Evolutionary conservation across 345 rosid genomes (phyloP).

Genomic region (Heritiera fomes): DNA sequence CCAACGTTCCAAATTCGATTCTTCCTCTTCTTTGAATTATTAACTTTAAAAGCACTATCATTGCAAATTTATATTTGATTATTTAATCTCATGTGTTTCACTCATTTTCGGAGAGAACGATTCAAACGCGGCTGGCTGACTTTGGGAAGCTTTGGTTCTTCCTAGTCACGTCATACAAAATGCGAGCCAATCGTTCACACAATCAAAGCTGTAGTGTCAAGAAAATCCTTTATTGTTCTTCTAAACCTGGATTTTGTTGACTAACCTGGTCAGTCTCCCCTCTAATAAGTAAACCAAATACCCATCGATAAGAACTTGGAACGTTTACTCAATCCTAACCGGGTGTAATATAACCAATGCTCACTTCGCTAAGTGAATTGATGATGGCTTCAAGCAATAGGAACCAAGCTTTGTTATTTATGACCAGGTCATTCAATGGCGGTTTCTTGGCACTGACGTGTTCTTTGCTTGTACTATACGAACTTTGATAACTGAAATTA

Average conservation of each 20-base stretch:
- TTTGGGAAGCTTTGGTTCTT: neutral
- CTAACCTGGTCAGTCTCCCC: neutral
- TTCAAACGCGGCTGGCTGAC: conserved; percentile 19
- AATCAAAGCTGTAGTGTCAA: neutral
- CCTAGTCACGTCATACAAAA: neutral
- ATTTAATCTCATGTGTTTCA: neutral
- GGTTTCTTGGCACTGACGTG: no score
- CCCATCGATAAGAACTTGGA: neutral
- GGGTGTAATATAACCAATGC: neutral
- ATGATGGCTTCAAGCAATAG: neutral
- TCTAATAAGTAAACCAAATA: neutral
- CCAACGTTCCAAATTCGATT: no score
- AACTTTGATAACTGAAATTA: no score
- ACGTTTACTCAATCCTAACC: neutral
- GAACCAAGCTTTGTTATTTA: neutral
- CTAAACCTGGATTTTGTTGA: neutral
- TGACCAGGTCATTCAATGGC: no score
- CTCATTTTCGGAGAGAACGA: neutral
- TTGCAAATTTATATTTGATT: neutral
- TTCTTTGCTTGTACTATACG: no score
- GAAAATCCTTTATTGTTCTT: neutral
- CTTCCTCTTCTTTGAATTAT: no score
- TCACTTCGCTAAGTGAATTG: neutral
- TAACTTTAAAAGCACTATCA: no score
- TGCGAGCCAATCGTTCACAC: neutral